Evolutionary conservation across 192 early-diverging fungal genomes (phyloP).

Genomic region (Thoreauomyces humboldtii): DNA sequence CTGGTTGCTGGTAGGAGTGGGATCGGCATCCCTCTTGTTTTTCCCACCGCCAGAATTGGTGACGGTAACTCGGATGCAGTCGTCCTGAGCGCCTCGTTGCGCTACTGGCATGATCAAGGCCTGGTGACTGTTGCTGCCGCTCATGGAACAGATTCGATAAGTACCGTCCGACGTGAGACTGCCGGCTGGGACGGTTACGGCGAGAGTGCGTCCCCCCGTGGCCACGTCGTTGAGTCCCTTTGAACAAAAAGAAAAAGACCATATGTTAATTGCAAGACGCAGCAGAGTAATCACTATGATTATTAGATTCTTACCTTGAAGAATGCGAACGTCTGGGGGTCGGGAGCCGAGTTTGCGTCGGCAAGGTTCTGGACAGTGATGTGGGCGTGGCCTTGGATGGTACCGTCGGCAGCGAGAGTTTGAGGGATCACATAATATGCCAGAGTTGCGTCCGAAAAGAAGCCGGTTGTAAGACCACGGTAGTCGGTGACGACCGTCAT

Average conservation of each 20-base stretch:
- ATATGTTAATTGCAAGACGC: too few relatives aligned
- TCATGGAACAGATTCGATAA: constrained; percentile 33
- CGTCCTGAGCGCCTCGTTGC: constrained; percentile 44
- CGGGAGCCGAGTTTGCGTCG: constrained; percentile 18
- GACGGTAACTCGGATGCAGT: constrained; percentile 41
- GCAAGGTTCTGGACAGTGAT: constrained; percentile 36
- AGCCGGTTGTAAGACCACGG: constrained; percentile 40
- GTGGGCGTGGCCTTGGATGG: constrained; percentile 47
- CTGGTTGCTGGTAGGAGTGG: too few relatives aligned
- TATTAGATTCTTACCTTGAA: too few relatives aligned
- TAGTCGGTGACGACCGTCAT: constrained; percentile 26
- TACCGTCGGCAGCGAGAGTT: constrained; percentile 39
- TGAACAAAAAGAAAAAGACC: too few relatives aligned
- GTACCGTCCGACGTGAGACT: constrained; percentile 30
- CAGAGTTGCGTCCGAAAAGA: constrained; percentile 33
- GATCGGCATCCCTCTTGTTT: too few relatives aligned
- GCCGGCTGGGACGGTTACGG: constrained; percentile 32
- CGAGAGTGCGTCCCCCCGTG: constrained; percentile 24
- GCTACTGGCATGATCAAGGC: constrained; percentile 40
- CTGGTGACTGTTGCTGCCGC: constrained; percentile 36
- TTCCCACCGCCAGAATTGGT: not conserved
- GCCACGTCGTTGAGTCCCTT: constrained; percentile 40
- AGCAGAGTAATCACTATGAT: too few relatives aligned
- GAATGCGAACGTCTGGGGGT: constrained; percentile 34
- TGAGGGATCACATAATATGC: constrained; percentile 37